These are phyloP conservation scores for Mucor mucedo DNA, from an alignment of 371 early-diverging fungal genomes.

Conservation along the genomic window DNA sequence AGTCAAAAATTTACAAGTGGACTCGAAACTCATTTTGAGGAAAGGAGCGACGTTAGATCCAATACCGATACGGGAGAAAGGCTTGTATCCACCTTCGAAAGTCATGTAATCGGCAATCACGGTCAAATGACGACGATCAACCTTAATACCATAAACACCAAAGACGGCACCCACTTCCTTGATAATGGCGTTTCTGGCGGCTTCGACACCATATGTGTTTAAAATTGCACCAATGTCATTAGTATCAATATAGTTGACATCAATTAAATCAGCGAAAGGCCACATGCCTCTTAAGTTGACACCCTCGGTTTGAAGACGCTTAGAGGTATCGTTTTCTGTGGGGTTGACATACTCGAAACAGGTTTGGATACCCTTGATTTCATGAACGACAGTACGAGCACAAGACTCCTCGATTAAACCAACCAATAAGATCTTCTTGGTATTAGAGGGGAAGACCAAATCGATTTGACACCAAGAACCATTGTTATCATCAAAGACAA, in stretches of 20 bases:
- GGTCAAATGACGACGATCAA: slow-evolving; percentile 96
- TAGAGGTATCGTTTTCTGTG: slow-evolving; percentile 75
- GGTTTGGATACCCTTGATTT: slow-evolving; percentile 83
- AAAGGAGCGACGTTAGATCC: slow-evolving; percentile 92
- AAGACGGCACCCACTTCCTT: slow-evolving; percentile 97
- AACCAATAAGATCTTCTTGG: slow-evolving; percentile 95
- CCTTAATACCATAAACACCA: slow-evolving; percentile 96
- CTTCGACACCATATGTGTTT: slow-evolving; percentile 98
- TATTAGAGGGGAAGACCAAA: slow-evolving; percentile 81
- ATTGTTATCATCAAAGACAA: slow-evolving; percentile 69
- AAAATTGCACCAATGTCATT: slow-evolving; percentile 97
- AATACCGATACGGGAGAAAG: slow-evolving; percentile 96
- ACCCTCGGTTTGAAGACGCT: slow-evolving; percentile 87
- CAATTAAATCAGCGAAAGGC: slow-evolving; percentile 76
- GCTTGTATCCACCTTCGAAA: slow-evolving; percentile 96
- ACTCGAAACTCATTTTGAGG: slow-evolving; percentile 97
- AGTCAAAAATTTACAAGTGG: slow-evolving; percentile 93
- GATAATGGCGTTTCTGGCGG: slow-evolving; percentile 95
- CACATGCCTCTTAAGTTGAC: slow-evolving; percentile 93
- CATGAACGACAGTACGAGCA: slow-evolving; percentile 76
- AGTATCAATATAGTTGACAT: slow-evolving; percentile 88
- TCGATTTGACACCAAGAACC: slow-evolving; percentile 86
- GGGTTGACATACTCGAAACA: slow-evolving; percentile 82
- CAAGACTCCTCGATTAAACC: slow-evolving; percentile 78
- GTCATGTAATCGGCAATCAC: slow-evolving; percentile 99